Base-by-base conservation (phyloP, 345 rosid species). In the Lepidium aucheri region DNA sequence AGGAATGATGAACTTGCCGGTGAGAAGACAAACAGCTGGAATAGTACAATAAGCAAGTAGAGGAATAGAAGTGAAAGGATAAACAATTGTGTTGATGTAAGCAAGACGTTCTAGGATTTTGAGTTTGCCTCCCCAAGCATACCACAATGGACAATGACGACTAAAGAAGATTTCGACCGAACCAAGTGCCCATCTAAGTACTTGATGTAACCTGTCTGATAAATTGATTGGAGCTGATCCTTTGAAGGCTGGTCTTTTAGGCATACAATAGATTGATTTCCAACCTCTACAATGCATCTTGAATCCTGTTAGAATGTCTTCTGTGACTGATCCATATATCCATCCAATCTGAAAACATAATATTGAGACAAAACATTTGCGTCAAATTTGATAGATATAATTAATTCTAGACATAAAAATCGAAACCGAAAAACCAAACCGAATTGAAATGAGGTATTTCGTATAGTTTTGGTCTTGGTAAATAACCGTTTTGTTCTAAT, bases 251-350 rank as follows among this genome's bases (percentile, higher is more conserved):
- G 97, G 81, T 72, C 84, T 79, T 60, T 82, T 81, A 18, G 97
- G 98, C 80, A 80, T 76, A 64, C 97, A 93, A 40, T 93, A 93
- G 7, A 93, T 83, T 0, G 97, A 93, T 44, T 80, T 93, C 97
- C 98, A 93, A 30, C 98, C 98, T 82, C 97, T 82, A 64, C 98
- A 93, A 60, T 93, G 98, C 97, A 93, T 93, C 74, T 84, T 90
- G 72, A 93, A 90, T 17, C 98, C 97, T 7, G 96, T 87, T 42
- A 93, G 70, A 45, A 92, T 92, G 63, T 92, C 96, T 69, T 92
- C 98, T 20, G 98, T 91, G 1, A 91, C 79, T 4, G 97, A 91
- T 42, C 98, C 98, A 18, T 92, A 92, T 24, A 92, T 92, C 98
- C 98, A 92, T 62, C 98, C 98, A 26, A 92, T 86, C 98, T 91